These are phyloP conservation scores for Helichrysum umbraculigerum DNA, from an alignment of 129 eudicot genomes.

Conservation along the genomic window DNA sequence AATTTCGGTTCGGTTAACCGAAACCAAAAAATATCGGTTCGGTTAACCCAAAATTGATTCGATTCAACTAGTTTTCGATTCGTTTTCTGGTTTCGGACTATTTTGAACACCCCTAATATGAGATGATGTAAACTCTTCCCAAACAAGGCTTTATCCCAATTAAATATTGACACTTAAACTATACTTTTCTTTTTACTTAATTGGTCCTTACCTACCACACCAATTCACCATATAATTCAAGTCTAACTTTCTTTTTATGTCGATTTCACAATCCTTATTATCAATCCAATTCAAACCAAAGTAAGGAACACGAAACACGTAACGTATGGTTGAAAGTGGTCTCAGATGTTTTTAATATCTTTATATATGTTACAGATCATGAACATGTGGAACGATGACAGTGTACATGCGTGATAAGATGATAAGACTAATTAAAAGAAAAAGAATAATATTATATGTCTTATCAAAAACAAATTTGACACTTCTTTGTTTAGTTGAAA, in stretches of 20 bases:
- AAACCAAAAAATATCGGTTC: too few relatives aligned
- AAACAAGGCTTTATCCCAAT: slow-evolving; percentile 21
- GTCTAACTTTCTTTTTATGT: slow-evolving; percentile 27
- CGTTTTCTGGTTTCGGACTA: too few relatives aligned
- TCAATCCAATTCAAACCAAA: slow-evolving; percentile 24
- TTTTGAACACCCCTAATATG: too few relatives aligned
- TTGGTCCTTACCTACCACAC: slow-evolving; percentile 44
- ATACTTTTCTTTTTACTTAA: slow-evolving; percentile 22
- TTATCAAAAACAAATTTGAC: background rate
- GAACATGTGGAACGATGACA: background rate
- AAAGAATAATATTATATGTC: background rate
- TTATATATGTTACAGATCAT: background rate
- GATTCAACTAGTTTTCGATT: too few relatives aligned
- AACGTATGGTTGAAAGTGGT: slow-evolving; percentile 25
- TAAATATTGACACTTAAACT: slow-evolving; percentile 16
- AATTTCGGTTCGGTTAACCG: too few relatives aligned
- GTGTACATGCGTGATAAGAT: background rate
- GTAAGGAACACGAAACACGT: slow-evolving; percentile 29
- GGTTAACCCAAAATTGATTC: too few relatives aligned
- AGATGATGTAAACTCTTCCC: slow-evolving; percentile 28
- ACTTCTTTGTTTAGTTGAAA: background rate
- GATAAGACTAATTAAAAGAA: slow-evolving; percentile 10
- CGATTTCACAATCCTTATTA: background rate
- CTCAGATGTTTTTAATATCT: slow-evolving; percentile 25
- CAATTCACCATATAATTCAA: slow-evolving; percentile 31